Evolutionary conservation across 2,329 filamentous ascomycete species (phyloP).

Genomic region (Verticillium albo-atrum): DNA sequence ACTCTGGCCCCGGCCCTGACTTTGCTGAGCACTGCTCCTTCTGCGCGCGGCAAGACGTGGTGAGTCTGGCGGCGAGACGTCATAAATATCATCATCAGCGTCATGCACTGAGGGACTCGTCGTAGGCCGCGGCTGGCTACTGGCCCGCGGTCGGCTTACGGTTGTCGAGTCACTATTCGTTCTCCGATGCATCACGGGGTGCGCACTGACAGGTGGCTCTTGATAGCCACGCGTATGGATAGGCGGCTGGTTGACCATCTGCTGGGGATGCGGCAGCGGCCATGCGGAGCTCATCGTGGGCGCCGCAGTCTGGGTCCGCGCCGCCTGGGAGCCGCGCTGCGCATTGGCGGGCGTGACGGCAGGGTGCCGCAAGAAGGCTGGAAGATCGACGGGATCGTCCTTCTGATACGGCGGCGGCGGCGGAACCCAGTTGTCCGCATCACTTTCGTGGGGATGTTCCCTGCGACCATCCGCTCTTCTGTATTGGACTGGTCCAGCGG

Average conservation of each 20-base stretch:
- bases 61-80: slow-evolving; percentile 41
- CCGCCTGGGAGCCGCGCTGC: slow-evolving; percentile 15
- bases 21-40: neutral
- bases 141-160: slow-evolving; percentile 7
- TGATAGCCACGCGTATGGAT: neutral
- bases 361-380: slow-evolving; percentile 50
- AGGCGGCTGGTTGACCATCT: slow-evolving; percentile 6
- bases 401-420: slow-evolving; percentile 77
- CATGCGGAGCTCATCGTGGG: slow-evolving; percentile 8
- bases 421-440: slow-evolving; percentile 84
- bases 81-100: slow-evolving; percentile 34
- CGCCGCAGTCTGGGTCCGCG: slow-evolving; percentile 15
- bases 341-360: slow-evolving; percentile 30
- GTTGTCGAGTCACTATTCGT: slow-evolving; percentile 8
- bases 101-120: slow-evolving; percentile 3
- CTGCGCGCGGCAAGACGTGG: slow-evolving; percentile 18
- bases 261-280: slow-evolving; percentile 6
- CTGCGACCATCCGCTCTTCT: slow-evolving; percentile 64
- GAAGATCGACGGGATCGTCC: slow-evolving; percentile 54
- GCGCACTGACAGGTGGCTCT: slow-evolving; percentile 1
- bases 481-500: slow-evolving; percentile 54
- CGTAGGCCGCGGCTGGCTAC: slow-evolving; percentile 5
- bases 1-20: neutral
- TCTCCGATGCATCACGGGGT: neutral
- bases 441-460: slow-evolving; percentile 78